Base-by-base conservation (phyloP, 2,329 filamentous ascomycete genomes). In the Diaporthe eres region DNA sequence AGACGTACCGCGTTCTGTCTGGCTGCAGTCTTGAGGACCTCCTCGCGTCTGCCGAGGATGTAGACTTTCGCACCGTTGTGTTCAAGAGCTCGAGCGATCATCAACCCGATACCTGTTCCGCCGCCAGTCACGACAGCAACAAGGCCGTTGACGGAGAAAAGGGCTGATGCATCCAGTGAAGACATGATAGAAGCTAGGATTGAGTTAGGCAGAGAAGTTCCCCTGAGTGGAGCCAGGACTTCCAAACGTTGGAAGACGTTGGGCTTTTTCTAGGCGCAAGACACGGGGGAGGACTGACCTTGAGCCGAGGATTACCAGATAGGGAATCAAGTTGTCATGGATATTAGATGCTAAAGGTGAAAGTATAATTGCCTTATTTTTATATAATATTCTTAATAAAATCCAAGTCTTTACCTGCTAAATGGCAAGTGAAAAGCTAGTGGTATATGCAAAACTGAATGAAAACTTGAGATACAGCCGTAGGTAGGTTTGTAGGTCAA, bases 51-150 rank as follows among this genome's bases (percentile, higher is more conserved):
- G 7, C 86, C 85, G 22, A 83, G 83, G 58, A 88, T 84, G 79
- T 87, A 88, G 28, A 88, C 86, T 37, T 83, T 84, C 28, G 84
- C 85, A n/a, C 87, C 86, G 75, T 71, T 71, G 44, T 49, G 44
- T 53, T 71, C 67, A 8, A 71, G 67, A 7, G 44, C 49, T 39
- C 51, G 67, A 22, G 67, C 67, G 19, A 71, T 57, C 67, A 71
- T 71, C 75, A 74, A 79, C 77, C 77, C 47, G 22, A 83, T 78
- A 37, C 74, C 74, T 8, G 44, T 74, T 13, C 74, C 74, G 39
- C 71, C 74, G 12, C 74, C 74, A 28, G 60, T 76, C 37, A 76
- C 74, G 28, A 76, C 71, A 31, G 71, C 70, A n/a, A 74, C 71
- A 31, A 76, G 6, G 28, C 71, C 60, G 28, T 68, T 25, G 17